Base-by-base conservation (phyloP, 768 basidiomycete species). In the Collybia sordida region DNA sequence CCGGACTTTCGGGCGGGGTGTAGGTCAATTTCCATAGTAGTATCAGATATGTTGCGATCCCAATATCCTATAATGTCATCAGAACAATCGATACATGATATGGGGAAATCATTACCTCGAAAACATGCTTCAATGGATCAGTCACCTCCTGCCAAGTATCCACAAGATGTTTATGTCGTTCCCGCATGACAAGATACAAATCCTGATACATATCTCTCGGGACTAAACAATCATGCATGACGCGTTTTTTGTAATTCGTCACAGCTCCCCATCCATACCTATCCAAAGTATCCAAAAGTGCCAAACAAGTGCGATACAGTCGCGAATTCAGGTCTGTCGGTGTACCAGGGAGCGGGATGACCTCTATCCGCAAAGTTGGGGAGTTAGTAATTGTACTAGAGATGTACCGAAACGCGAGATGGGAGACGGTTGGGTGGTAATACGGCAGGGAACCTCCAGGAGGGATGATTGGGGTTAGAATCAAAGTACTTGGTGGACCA, bases 21-120 rank as follows among this genome's bases (percentile, higher is more conserved):
- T 82, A 96, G 12, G 83, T 84, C 28, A 81, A 74, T 59, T 88
- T 91, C 96, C 96, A 98, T 3, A 98, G 70, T 0, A 96, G 77
- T 69, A 98, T 92, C 22, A 98, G 74, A 64, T 90, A 98, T 1
- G 93, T 92, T 2, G 93, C 93, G 37, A 98, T 95, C 14, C 92
- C 92, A 28, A 98, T 92, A 63, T 98, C 96, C 89, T 96, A 58
- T 25, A 40, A 19, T 17, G 31, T 9, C 7, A 11, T n/a, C 21
- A 25, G 38, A 31, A 45, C 51, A 14, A 35, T 27, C 6, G 27
- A 19, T 27, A 23, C 23, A 19, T n/a, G 14, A 37, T 21, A 3
- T 4, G 11, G 14, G 27, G 15, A 36, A 9, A 22, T 48, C 55
- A 72, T 53, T 49, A 85, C 90, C 80, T 95, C 93, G 49, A 87